phyloP scores from a whole-genome alignment of 306 rosid genomes.

The Boehmeria nivea region DNA sequence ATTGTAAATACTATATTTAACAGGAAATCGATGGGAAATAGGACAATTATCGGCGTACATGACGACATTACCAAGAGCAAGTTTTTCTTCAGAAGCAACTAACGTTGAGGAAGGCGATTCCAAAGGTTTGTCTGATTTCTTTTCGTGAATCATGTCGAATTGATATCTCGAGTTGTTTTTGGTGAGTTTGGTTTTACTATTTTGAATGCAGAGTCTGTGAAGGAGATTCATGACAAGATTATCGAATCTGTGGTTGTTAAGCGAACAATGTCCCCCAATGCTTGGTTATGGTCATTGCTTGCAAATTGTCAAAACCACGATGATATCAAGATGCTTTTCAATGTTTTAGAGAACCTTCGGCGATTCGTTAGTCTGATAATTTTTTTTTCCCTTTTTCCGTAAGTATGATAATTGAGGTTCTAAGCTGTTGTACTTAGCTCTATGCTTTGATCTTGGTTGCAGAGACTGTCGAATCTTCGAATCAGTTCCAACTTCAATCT shows the following conservation, averaged over 20 bases:
- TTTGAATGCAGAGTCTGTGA: slow-evolving; percentile 56
- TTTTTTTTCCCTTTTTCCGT: slow-evolving; percentile 7
- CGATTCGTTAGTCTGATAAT: slow-evolving; percentile 59
- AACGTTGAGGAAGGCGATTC: slow-evolving; percentile 24
- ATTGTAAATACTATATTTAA: neutral
- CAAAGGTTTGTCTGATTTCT: slow-evolving; percentile 47
- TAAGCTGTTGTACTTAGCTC: slow-evolving; percentile 6
- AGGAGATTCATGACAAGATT: slow-evolving; percentile 71
- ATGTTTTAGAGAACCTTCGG: slow-evolving; percentile 66
- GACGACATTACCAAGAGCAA: slow-evolving; percentile 34
- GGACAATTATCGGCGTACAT: slow-evolving; percentile 26
- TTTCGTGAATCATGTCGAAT: slow-evolving; percentile 1
- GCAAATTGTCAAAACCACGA: slow-evolving; percentile 56
- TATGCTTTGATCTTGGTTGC: slow-evolving; percentile 31
- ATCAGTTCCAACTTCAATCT: slow-evolving; percentile 64
- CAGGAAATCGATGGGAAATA: slow-evolving; percentile 13
- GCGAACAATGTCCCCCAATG: slow-evolving; percentile 85
- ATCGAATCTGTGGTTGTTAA: slow-evolving; percentile 57
- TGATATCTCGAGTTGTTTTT: slow-evolving; percentile 17
- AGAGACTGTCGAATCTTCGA: slow-evolving; percentile 90
- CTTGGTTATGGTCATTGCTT: slow-evolving; percentile 89
- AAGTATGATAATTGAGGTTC: neutral
- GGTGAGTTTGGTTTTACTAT: slow-evolving; percentile 6
- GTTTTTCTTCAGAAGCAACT: slow-evolving; percentile 40
- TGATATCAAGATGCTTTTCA: slow-evolving; percentile 70